Percentiles rank a stretch among this genome's conserved stretches.
Conservation (phyloP, 2,329 filamentous ascomycete species). For the Aspergillus intermedius region DNA sequence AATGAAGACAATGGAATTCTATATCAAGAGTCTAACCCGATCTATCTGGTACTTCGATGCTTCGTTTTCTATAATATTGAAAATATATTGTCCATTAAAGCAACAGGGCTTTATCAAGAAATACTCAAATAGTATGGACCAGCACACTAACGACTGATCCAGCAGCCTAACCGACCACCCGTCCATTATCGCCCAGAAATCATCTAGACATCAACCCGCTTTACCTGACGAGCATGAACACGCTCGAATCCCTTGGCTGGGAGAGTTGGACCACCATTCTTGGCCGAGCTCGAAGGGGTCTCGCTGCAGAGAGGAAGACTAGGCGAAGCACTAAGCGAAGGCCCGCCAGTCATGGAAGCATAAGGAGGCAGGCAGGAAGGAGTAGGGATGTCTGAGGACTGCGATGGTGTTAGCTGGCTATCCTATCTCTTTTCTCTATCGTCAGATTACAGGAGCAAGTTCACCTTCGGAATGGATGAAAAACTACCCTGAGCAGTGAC, state of each 20-base stretch:
- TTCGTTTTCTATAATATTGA: too few relatives aligned
- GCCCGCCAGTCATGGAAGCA: neutral
- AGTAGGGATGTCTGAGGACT: slow-evolving; percentile 2
- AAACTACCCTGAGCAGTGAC: slow-evolving; percentile 12
- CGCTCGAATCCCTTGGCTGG: neutral
- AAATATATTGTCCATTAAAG: too few relatives aligned
- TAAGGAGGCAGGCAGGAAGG: neutral
- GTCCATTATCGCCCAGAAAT: neutral
- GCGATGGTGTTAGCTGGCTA: neutral
- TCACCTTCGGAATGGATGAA: too few relatives aligned
- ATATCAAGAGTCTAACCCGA: too few relatives aligned
- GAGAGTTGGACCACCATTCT: neutral
- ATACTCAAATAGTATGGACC: too few relatives aligned
- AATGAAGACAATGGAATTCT: too few relatives aligned
- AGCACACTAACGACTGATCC: neutral
- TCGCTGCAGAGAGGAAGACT: neutral
- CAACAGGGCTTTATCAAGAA: too few relatives aligned
- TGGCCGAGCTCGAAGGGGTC: neutral
- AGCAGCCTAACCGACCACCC: neutral
- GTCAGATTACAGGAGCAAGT: too few relatives aligned
- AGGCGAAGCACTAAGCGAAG: neutral
- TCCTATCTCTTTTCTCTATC: neutral
- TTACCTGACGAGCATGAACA: neutral
- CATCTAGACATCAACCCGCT: neutral
- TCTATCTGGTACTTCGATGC: too few relatives aligned